These are phyloP conservation scores for Mycosphaerella arachidis DNA, from an alignment of 2,329 filamentous ascomycete genomes.

Conservation along the genomic window DNA sequence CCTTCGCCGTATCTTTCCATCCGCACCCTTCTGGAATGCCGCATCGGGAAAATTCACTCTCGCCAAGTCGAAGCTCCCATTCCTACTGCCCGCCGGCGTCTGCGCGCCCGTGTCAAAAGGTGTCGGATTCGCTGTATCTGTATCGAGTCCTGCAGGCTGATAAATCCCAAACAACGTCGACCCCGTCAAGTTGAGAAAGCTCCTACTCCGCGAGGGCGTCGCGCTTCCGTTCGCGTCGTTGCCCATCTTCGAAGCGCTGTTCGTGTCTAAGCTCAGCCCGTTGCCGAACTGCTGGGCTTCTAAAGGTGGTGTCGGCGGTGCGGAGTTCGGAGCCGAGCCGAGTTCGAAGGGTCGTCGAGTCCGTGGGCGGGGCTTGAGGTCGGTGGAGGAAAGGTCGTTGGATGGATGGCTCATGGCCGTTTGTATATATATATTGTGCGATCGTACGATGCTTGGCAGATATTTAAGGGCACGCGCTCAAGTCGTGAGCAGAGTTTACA, in stretches of 20 bases:
- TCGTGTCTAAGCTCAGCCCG: not conserved
- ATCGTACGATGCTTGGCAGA: constrained; percentile 1
- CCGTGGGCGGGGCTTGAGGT: constrained; percentile 53
- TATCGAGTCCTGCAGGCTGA: constrained; percentile 57
- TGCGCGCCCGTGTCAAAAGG: constrained; percentile 76
- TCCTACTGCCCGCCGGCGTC: constrained; percentile 49
- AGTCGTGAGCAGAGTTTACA: not conserved
- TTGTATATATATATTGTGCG: not conserved
- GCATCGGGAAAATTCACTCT: constrained; percentile 21
- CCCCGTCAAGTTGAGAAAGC: constrained; percentile 78
- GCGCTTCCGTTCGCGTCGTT: constrained; percentile 25
- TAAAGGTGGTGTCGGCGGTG: constrained; percentile 23
- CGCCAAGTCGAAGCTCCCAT: constrained; percentile 26
- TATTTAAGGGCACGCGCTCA: not conserved
- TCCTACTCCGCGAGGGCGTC: constrained; percentile 63
- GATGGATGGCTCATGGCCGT: constrained; percentile 26
- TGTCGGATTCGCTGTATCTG: constrained; percentile 49
- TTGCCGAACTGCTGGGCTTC: constrained; percentile 20
- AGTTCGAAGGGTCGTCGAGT: constrained; percentile 68
- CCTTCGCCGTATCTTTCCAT: constrained; percentile 22
- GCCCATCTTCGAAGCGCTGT: not conserved
- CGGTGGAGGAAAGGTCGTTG: constrained; percentile 18
- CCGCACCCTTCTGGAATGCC: constrained; percentile 20
- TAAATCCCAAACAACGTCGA: constrained; percentile 93
- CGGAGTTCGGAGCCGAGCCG: constrained; percentile 36